These are phyloP conservation scores for Huiozyma naganishii DNA, from an alignment of 805 yeast species.

Conservation along the genomic window DNA sequence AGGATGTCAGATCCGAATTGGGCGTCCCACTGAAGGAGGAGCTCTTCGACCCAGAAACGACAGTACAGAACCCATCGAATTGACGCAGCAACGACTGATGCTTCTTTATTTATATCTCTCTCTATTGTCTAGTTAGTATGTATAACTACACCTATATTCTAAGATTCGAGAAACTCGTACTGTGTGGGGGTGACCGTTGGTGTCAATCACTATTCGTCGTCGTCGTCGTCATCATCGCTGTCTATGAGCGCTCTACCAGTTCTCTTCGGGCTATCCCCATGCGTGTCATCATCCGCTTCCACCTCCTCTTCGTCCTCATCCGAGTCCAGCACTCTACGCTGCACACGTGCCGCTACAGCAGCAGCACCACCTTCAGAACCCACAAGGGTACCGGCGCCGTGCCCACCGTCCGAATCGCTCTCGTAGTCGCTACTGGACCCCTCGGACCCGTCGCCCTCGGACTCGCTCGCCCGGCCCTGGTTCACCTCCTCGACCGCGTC, in stretches of 20 bases:
- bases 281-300: conserved; percentile 13
- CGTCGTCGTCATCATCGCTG: conserved; percentile 14
- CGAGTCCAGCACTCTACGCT: conserved; percentile 3
- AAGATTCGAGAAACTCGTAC: not conserved
- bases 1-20: conserved; percentile 81
- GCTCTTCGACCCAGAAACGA: conserved; percentile 36
- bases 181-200: too few relatives aligned
- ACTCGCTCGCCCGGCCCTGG: conserved; percentile 28
- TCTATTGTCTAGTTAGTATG: not conserved
- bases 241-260: conserved; percentile 11
- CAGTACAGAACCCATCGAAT: not conserved
- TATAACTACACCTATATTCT: not conserved
- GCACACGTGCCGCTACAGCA: not conserved
- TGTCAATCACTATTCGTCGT: too few relatives aligned
- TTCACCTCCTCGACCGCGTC: conserved; percentile 79
- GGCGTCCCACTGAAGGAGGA: conserved; percentile 92
- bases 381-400: not conserved
- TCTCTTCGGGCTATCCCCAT: conserved; percentile 7
- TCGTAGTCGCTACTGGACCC: conserved; percentile 28
- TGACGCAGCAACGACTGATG: too few relatives aligned
- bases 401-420: conserved; percentile 28
- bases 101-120: too few relatives aligned
- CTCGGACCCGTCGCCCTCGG: conserved; percentile 22
- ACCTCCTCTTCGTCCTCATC: conserved; percentile 9
- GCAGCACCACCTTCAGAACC: not conserved